A percentile compares a stretch with the other conserved stretches of the same genome.
phyloP scores from a whole-genome alignment of 306 rosid genomes.

The Hippophae gyantsensis region DNA sequence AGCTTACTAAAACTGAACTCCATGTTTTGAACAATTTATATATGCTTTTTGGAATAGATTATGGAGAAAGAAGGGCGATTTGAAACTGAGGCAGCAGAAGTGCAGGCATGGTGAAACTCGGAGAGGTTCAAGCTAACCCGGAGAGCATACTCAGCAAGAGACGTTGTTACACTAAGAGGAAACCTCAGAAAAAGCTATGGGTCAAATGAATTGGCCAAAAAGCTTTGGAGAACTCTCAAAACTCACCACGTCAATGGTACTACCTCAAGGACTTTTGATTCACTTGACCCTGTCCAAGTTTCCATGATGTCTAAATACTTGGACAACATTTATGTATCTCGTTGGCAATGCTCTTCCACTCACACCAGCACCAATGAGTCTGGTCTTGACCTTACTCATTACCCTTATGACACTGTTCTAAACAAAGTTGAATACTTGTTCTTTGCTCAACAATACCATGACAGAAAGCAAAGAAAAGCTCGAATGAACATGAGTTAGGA shows the following conservation, averaged over 20 bases:
- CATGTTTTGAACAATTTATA: no score
- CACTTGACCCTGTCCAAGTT: slow-evolving; percentile 91
- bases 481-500: slow-evolving; percentile 75
- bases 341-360: slow-evolving; percentile 95
- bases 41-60: slow-evolving; percentile 32
- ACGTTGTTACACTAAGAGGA: slow-evolving; percentile 79
- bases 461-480: slow-evolving; percentile 78
- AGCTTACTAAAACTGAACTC: no score
- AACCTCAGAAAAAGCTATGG: slow-evolving; percentile 64
- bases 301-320: slow-evolving; percentile 89
- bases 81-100: slow-evolving; percentile 81
- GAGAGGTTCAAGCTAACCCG: slow-evolving; percentile 74
- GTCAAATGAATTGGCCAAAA: slow-evolving; percentile 69
- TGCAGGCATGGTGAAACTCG: slow-evolving; percentile 79
- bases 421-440: slow-evolving; percentile 92
- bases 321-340: slow-evolving; percentile 88
- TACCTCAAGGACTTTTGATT: slow-evolving; percentile 87
- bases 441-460: slow-evolving; percentile 90
- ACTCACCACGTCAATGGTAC: slow-evolving; percentile 84
- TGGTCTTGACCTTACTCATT: slow-evolving; percentile 94
- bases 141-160: slow-evolving; percentile 67
- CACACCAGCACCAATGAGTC: slow-evolving; percentile 89
- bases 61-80: slow-evolving; percentile 90
- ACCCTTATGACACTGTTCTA: slow-evolving; percentile 95
- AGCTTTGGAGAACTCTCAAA: slow-evolving; percentile 79